A percentile compares a stretch with the other conserved stretches of the same genome.
These are phyloP conservation scores for Penicillium digitatum DNA, from an alignment of 2,329 filamentous ascomycete genomes.

Conservation along the genomic window DNA sequence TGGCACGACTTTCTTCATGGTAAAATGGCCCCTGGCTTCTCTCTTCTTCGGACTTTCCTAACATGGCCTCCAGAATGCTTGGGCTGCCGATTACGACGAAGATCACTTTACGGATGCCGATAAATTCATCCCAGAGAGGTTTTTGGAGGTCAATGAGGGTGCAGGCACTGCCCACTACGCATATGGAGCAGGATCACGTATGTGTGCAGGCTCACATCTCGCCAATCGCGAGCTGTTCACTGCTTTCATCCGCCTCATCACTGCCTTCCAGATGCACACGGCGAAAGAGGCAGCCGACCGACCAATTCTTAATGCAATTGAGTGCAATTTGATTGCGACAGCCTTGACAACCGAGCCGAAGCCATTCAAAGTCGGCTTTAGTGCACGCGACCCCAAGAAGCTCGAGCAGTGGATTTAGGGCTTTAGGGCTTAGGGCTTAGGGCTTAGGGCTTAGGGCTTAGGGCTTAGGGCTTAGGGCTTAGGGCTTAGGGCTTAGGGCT, in stretches of 20 bases:
- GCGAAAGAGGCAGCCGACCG: slow-evolving; percentile 46
- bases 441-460: no score
- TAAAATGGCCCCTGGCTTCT: slow-evolving; percentile 25
- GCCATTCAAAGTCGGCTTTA: slow-evolving; percentile 58
- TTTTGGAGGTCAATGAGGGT: slow-evolving; percentile 52
- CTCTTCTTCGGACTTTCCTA: not conserved
- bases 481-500: no score
- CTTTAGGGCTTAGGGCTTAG: no score
- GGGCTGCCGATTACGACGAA: slow-evolving; percentile 69
- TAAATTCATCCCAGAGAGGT: slow-evolving; percentile 67
- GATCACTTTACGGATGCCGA: slow-evolving; percentile 62
- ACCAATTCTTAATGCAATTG: slow-evolving; percentile 55
- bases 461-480: no score
- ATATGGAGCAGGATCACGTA: slow-evolving; percentile 60
- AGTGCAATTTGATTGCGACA: slow-evolving; percentile 56
- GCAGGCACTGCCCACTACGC: slow-evolving; percentile 59
- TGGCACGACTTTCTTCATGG: slow-evolving; percentile 77
- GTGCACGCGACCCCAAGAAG: slow-evolving; percentile 45
- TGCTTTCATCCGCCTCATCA: slow-evolving; percentile 57
- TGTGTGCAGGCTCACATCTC: slow-evolving; percentile 62
- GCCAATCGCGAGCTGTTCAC: slow-evolving; percentile 62
- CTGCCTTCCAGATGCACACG: slow-evolving; percentile 54
- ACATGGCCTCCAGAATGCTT: slow-evolving; percentile 55
- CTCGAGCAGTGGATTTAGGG: slow-evolving; percentile 55
- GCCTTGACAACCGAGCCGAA: slow-evolving; percentile 60